A percentile compares a stretch with the other conserved stretches of the same genome.
Evolutionary conservation across 306 rosid genomes (phyloP).

Genomic region (Crataegus laevigata): DNA sequence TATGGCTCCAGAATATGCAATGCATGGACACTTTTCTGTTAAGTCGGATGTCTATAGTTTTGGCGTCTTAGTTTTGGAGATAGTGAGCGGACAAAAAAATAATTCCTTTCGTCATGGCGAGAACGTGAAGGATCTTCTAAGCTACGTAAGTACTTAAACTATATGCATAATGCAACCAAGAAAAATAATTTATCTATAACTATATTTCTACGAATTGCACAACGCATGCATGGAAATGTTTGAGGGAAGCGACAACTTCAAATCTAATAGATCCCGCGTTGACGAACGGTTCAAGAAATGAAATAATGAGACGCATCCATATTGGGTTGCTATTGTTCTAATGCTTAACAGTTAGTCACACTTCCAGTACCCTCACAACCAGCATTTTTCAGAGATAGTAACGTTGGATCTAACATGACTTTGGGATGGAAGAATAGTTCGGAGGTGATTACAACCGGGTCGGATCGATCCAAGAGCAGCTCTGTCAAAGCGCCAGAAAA

Average conservation of each 20-base stretch:
- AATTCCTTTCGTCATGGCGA: not conserved
- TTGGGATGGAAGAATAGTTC: not conserved
- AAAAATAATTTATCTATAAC: not conserved
- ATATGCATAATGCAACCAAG: not conserved
- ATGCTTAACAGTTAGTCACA: slow-evolving; percentile 17
- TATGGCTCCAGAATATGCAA: not conserved
- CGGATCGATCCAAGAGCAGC: not conserved
- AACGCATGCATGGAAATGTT: slow-evolving; percentile 13
- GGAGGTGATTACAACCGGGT: not conserved
- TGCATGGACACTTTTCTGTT: not conserved
- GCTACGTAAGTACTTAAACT: not conserved
- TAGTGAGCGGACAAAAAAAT: not conserved
- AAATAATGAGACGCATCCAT: slow-evolving; percentile 29
- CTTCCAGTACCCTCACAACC: slow-evolving; percentile 4
- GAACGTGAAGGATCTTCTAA: not conserved
- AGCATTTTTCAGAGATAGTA: not conserved
- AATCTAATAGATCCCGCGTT: not conserved
- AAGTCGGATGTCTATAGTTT: not conserved
- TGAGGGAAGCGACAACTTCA: slow-evolving; percentile 12
- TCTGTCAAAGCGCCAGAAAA: not conserved
- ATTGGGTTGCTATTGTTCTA: slow-evolving; percentile 10
- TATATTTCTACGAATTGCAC: not conserved
- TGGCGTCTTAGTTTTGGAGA: not conserved
- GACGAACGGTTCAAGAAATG: not conserved
- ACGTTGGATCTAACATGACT: not conserved